Evolutionary conservation across 108 stramenopile species (phyloP).

Genomic region (Fistulifera pelliculosa): DNA sequence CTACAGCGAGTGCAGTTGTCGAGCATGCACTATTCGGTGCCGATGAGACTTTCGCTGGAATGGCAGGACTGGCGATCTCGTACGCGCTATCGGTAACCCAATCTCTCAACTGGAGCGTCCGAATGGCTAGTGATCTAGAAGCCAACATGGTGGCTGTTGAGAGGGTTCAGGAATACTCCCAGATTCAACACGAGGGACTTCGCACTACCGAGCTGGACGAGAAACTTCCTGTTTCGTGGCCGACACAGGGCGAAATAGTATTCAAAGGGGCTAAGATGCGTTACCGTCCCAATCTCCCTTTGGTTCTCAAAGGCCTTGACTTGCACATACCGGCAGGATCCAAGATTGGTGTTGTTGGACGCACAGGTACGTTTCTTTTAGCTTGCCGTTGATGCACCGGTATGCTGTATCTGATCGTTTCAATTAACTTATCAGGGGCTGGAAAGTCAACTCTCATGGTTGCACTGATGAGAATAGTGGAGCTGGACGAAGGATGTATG

Average conservation of each 20-base stretch:
- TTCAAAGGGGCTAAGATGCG: slow-evolving; percentile 59
- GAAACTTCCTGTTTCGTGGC: slow-evolving; percentile 36
- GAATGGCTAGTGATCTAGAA: slow-evolving; percentile 89
- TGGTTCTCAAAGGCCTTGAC: slow-evolving; percentile 85
- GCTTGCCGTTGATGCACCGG: too few species aligned
- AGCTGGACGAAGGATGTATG: slow-evolving; percentile 37
- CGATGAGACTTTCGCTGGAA: slow-evolving; percentile 69
- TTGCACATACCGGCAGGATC: slow-evolving; percentile 49
- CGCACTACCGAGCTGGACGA: too few species aligned
- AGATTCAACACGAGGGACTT: slow-evolving; percentile 8
- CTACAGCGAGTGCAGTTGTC: slow-evolving; percentile 66
- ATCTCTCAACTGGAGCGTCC: slow-evolving; percentile 87
- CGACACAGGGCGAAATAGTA: slow-evolving; percentile 55
- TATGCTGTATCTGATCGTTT: too few species aligned
- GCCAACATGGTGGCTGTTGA: slow-evolving; percentile 15
- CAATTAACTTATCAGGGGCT: too few species aligned
- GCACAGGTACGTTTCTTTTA: slow-evolving; percentile 70
- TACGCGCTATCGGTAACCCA: slow-evolving; percentile 87
- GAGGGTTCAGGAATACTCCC: slow-evolving; percentile 55
- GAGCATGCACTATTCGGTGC: slow-evolving; percentile 19
- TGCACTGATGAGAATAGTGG: slow-evolving; percentile 71
- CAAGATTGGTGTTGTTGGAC: slow-evolving; percentile 81
- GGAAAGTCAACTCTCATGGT: slow-evolving; percentile 74
- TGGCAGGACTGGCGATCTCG: slow-evolving; percentile 90
- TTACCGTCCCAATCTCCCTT: slow-evolving; percentile 73